Evolutionary conservation across 805 yeast species (phyloP), one percentile per base, ranked within the genome.

Genomic region (Teunomyces panamensis): DNA sequence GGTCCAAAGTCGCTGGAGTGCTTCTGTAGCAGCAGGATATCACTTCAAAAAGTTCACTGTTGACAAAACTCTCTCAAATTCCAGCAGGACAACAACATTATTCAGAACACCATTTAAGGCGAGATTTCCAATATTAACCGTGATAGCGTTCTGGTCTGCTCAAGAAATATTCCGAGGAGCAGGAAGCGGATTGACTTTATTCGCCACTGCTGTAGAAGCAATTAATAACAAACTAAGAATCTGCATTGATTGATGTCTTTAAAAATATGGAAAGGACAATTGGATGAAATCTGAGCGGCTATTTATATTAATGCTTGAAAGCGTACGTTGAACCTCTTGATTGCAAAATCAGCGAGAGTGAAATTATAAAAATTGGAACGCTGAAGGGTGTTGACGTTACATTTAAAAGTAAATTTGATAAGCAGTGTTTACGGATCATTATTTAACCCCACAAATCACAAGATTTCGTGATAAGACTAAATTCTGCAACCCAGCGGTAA

Each of bases 11-110:
- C 7, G 61, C 26, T 47, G 46, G 44, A 65, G 58, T 41, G 47
- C 48, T 54, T 70, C 65, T 26, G 60, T 48, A 29, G 69, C 65
- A 5, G 57, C 63, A 5, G 76, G 76, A 26, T 50, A 51, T 74
- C 75, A 72, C 48, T 67, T 57, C 28, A 62, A 46, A 1, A 53
- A 36, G 9, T 48, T 33, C 13, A 69, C 48, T 0, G 64, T 45
- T 10, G 35, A 29, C 4, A 43, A 42, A 14, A 59, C 48, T 28
- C 71, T 51, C 11, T 56, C 47, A 49, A 64, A 65, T 10, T 67
- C 71, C 11, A 51, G 53, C 9, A 28, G 39, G 9, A 67, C 49
- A 26, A 63, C 52, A 6, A 46, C 42, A 37, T 46, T 46, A 10
- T 43, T 20, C 26, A 30, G 42, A 27, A 45, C 43, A 4, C 49